A percentile compares a stretch with the other conserved stretches of the same genome.
Evolutionary conservation across 257 asterid genomes (phyloP).

Genomic region (Coffea canephora): DNA sequence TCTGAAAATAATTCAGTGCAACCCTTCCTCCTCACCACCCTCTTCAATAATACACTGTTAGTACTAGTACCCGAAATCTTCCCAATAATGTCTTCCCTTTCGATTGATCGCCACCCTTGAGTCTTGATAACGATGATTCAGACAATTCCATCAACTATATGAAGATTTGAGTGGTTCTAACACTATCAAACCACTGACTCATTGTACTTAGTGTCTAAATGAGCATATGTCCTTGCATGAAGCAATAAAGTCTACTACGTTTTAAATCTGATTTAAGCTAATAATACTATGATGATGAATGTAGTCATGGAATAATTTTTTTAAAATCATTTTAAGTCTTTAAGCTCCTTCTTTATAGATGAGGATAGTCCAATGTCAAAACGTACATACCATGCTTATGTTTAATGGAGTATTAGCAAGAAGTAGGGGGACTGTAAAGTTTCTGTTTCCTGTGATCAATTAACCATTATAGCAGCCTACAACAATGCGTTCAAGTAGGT

Average conservation of each 20-base stretch:
- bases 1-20: slow-evolving; percentile 6
- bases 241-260: background rate
- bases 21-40: background rate
- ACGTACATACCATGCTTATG: background rate
- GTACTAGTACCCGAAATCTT: slow-evolving; percentile 15
- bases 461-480: background rate
- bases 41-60: slow-evolving; percentile 16
- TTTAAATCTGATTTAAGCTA: background rate
- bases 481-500: slow-evolving; percentile 1
- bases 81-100: slow-evolving; percentile 8
- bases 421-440: slow-evolving; percentile 1
- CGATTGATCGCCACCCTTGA: background rate
- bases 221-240: background rate
- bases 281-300: background rate
- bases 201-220: background rate
- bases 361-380: background rate
- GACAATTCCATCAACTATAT: background rate
- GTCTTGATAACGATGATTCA: slow-evolving; percentile 6
- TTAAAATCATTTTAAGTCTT: background rate
- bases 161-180: slow-evolving; percentile 7
- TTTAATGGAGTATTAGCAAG: background rate
- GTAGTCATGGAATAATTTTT: background rate
- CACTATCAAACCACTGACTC: slow-evolving; percentile 3
- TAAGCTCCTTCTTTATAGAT: background rate
- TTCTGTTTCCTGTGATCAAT: background rate